Conservation (phyloP, 345 rosid genomes). For the Theobroma cacao region DNA sequence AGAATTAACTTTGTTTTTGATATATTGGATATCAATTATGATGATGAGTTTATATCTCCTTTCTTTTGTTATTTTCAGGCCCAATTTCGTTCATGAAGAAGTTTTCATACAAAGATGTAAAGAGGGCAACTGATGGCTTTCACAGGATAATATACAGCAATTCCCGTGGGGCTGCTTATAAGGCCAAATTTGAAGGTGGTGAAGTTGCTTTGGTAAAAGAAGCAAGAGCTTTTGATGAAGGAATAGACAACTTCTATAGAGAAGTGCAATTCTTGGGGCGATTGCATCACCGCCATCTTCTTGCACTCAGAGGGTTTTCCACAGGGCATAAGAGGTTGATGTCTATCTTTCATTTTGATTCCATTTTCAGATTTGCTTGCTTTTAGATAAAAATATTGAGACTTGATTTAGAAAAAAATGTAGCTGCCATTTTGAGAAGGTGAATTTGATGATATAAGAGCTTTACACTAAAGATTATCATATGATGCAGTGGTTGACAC, state of each 20-base stretch:
- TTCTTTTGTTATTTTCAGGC: conserved; percentile 36
- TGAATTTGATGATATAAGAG: neutral
- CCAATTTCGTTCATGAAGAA: conserved; percentile 51
- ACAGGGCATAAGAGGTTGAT: conserved; percentile 62
- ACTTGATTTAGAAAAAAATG: neutral
- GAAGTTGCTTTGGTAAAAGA: conserved; percentile 71
- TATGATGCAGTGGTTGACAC: neutral
- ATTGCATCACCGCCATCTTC: conserved; percentile 92
- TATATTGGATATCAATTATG: neutral
- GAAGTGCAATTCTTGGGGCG: conserved; percentile 76
- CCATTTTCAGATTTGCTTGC: neutral
- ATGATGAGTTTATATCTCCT: neutral
- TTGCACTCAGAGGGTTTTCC: conserved; percentile 79
- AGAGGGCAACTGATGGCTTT: conserved; percentile 75
- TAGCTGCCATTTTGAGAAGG: neutral
- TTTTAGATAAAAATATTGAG: neutral
- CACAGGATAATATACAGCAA: conserved; percentile 57
- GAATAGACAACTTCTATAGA: conserved; percentile 50
- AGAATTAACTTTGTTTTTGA: neutral
- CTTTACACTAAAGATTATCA: neutral
- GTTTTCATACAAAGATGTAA: conserved; percentile 63
- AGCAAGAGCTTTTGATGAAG: conserved; percentile 45
- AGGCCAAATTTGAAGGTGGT: conserved; percentile 69
- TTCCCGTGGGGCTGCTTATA: conserved; percentile 64
- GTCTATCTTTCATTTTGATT: neutral